Conservation (phyloP, 2,329 filamentous ascomycete species). For the Neurospora sp. region DNA sequence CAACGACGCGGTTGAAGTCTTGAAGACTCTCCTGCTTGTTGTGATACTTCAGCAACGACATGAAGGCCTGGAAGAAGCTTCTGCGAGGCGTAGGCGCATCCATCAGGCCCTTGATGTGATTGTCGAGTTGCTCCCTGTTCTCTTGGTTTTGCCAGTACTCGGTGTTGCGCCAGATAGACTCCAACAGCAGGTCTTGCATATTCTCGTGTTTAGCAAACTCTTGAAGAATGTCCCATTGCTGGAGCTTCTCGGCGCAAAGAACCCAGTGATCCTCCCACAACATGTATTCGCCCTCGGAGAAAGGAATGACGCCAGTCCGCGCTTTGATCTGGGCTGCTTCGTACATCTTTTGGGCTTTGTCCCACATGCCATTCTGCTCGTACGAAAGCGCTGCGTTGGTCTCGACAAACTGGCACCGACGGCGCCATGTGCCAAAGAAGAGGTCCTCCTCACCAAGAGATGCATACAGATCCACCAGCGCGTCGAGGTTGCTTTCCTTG, state of each 20-base stretch:
- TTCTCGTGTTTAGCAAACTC: conserved; percentile 99
- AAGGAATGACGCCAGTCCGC: conserved; percentile 88
- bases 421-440: conserved; percentile 94
- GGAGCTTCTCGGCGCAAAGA: conserved; percentile 91
- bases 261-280: conserved; percentile 99
- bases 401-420: conserved; percentile 91
- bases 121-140: conserved; percentile 81
- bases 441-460: conserved; percentile 89
- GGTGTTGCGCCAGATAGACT: conserved; percentile 90
- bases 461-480: conserved; percentile 86
- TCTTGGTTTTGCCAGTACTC: conserved; percentile 88
- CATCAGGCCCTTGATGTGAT: conserved; percentile 92
- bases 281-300: conserved; percentile 95
- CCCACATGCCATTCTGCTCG: conserved; percentile 99
- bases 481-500: conserved; percentile 90
- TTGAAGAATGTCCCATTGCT: conserved; percentile 96
- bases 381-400: conserved; percentile 96
- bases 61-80: conserved; percentile 97
- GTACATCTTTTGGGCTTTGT: conserved; percentile 95
- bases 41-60: conserved; percentile 89
- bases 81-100: conserved; percentile 90
- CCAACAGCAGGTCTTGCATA: conserved; percentile 87
- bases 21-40: conserved; percentile 70
- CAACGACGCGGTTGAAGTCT: conserved; percentile 84
- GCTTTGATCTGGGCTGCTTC: conserved; percentile 96